Evolutionary conservation across 257 asterid species (phyloP).

Genomic region (Haberlea rhodopensis): DNA sequence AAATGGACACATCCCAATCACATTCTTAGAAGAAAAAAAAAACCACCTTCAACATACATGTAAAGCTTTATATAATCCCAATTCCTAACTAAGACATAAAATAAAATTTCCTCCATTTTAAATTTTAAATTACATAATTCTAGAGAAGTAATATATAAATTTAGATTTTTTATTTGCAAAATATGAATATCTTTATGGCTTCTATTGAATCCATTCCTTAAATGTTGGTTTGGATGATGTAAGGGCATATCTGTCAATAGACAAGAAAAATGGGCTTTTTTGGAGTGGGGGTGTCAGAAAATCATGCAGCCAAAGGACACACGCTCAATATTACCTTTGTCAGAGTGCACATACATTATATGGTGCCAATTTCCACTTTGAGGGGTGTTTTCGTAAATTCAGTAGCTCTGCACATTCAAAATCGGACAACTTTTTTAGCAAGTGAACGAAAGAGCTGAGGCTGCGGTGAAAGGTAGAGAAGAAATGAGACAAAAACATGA

Average conservation of each 20-base stretch:
- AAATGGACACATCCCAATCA: no score
- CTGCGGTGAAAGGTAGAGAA: slow-evolving; percentile 29
- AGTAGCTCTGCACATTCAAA: slow-evolving; percentile 26
- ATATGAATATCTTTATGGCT: neutral
- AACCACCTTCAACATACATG: no score
- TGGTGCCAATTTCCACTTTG: slow-evolving; percentile 25
- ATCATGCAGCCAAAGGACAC: slow-evolving; percentile 41
- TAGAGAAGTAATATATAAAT: no score
- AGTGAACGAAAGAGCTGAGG: slow-evolving; percentile 10
- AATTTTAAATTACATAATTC: no score
- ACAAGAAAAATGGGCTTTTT: slow-evolving; percentile 13
- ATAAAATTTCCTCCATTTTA: no score
- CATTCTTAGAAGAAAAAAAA: no score
- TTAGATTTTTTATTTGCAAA: slow-evolving; percentile 11
- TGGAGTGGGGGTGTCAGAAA: slow-evolving; percentile 39
- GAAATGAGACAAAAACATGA: slow-evolving; percentile 2
- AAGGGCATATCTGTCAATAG: slow-evolving; percentile 29
- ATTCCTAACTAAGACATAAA: no score
- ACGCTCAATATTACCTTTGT: slow-evolving; percentile 38
- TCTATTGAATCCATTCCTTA: no score
- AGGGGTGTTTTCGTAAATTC: slow-evolving; percentile 39
- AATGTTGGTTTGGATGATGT: neutral
- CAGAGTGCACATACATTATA: slow-evolving; percentile 27
- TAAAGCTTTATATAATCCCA: no score
- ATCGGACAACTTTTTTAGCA: slow-evolving; percentile 2